Base-by-base conservation (phyloP, 1,284 basidiomycete genomes). In the Naganishia sp. region DNA sequence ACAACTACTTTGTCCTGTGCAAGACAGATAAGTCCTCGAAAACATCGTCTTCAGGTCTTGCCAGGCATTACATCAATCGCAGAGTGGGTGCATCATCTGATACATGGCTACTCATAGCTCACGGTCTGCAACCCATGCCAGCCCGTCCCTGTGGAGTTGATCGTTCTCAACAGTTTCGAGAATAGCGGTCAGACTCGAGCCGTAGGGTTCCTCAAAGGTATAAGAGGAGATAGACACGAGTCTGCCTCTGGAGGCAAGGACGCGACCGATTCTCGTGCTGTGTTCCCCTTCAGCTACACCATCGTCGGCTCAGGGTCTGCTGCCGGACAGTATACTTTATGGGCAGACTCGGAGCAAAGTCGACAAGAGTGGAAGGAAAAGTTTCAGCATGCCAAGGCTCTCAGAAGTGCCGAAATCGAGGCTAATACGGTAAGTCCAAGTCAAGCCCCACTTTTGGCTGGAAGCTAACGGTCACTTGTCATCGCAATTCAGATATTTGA, bases 131-230 rank as follows among this genome's bases (percentile, higher is more conserved):
- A 66, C 15, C 50, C 31, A 39, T 28, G 45, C 15, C 65, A 93
- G 90, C 93, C 93, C 0, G 91, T 95, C 58, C 92, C 93, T 4
- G 82, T 96, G 67, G 92, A 94, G 73, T 82, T 97, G 10, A 82
- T 97, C 46, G 87, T 86, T 2, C 79, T 94, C 2, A 86, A 88
- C 61, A 89, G 87, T 74, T 95, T 94, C 77, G 85, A 83, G 50
- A 92, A 77, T 32, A 66, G 72, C 0, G 72, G 75, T 0, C 73
- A 75, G 23, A 72, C 71, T 17, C 70, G 79, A 67, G 66, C 66
- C 43, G 69, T 68, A 63, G 74, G 73, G 23, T 56, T 75, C 42
- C 61, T 76, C 58, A 70, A 70, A 52, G 52, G 66, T 52, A 74
- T 75, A 57, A 79, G 76, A 43, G 75, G 76, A 15, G 76, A 72